A percentile compares a stretch with the other conserved stretches of the same genome.
Evolutionary conservation across 768 basidiomycete species (phyloP).

Genomic region (Rhodocollybia butyracea): DNA sequence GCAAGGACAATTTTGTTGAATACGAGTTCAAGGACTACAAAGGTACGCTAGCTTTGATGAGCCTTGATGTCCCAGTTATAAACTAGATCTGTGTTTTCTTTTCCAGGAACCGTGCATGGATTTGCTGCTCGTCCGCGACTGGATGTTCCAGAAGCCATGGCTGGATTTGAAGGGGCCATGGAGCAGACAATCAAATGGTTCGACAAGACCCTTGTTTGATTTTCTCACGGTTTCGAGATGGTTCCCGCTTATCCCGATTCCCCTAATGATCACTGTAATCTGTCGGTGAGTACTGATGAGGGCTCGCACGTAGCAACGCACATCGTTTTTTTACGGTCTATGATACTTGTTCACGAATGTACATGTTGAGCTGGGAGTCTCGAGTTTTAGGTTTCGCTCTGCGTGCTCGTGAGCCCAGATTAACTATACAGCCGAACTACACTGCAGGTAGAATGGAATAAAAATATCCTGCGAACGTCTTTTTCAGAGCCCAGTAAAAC

Average conservation of each 20-base stretch:
- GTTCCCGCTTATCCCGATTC: not conserved
- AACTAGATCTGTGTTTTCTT: not conserved
- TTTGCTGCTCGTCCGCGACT: conserved; percentile 43
- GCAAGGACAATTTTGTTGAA: conserved; percentile 33
- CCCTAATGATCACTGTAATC: not conserved
- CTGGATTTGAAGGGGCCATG: conserved; percentile 38
- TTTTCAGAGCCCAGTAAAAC: too few relatives aligned
- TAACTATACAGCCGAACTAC: too few relatives aligned
- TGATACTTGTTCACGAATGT: too few relatives aligned
- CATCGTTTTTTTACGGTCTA: too few relatives aligned
- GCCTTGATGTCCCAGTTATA: not conserved
- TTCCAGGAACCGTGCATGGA: conserved; percentile 41
- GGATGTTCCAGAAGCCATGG: conserved; percentile 33
- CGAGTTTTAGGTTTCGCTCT: too few relatives aligned
- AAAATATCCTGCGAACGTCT: too few relatives aligned
- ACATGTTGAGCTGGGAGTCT: too few relatives aligned
- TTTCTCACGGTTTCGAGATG: too few relatives aligned
- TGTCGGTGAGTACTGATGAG: too few relatives aligned
- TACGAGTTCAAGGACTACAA: conserved; percentile 45
- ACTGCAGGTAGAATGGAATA: too few relatives aligned
- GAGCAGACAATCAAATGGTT: conserved; percentile 44
- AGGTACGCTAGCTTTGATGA: conserved; percentile 25
- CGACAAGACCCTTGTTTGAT: conserved; percentile 31
- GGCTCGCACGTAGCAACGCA: too few relatives aligned
- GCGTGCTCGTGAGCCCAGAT: too few relatives aligned